Percentiles rank a stretch among this genome's conserved stretches.
Conservation (phyloP, 2,329 filamentous ascomycete genomes). For the Stromatinia cepivora region DNA sequence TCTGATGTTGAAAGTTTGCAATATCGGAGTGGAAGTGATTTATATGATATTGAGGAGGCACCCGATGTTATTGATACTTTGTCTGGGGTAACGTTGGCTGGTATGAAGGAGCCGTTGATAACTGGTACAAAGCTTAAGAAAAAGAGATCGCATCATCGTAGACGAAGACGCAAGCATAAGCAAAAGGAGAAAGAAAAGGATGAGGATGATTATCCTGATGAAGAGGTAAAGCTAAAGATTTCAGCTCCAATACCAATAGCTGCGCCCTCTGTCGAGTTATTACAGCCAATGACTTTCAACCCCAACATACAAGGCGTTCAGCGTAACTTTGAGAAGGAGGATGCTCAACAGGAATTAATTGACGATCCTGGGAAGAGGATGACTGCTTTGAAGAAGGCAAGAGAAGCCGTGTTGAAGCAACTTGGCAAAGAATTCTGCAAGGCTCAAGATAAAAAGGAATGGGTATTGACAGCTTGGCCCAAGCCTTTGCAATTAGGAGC, state of each 20-base stretch:
- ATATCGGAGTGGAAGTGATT: constrained; percentile 32
- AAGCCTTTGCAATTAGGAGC: constrained; percentile 15
- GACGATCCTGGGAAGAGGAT: constrained; percentile 57
- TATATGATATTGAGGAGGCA: constrained; percentile 33
- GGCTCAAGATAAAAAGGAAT: constrained; percentile 33
- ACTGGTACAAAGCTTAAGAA: constrained; percentile 50
- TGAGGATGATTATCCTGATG: constrained; percentile 29
- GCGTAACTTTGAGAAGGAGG: constrained; percentile 58
- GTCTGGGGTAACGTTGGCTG: constrained; percentile 24
- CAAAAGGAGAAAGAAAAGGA: constrained; percentile 36
- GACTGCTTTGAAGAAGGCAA: constrained; percentile 58
- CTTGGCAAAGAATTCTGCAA: constrained; percentile 54
- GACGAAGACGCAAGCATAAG: constrained; percentile 40
- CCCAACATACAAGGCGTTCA: constrained; percentile 57
- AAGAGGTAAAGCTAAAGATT: constrained; percentile 23
- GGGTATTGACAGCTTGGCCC: not conserved
- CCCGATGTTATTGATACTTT: constrained; percentile 33
- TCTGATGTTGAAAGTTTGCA: constrained; percentile 34
- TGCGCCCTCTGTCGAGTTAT: constrained; percentile 40
- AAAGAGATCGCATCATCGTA: constrained; percentile 42
- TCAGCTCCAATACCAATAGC: constrained; percentile 36
- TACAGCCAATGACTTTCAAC: constrained; percentile 58
- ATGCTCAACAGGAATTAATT: constrained; percentile 55
- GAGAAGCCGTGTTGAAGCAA: constrained; percentile 60
- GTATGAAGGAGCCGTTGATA: constrained; percentile 27